These are phyloP conservation scores for Tulasnella sp. DNA, from an alignment of 768 basidiomycete genomes.

Conservation along the genomic window DNA sequence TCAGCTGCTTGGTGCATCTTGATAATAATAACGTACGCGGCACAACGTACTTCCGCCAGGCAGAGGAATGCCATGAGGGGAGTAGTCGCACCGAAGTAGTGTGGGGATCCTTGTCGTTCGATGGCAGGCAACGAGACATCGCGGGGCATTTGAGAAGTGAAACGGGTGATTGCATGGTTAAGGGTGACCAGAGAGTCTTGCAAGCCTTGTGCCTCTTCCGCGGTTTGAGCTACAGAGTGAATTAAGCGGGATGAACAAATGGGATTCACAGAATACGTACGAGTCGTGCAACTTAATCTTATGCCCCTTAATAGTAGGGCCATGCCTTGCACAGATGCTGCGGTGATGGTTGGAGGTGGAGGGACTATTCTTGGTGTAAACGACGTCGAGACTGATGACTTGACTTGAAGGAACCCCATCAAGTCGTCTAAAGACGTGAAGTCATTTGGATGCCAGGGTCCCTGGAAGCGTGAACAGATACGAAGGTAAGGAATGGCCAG, in stretches of 20 bases:
- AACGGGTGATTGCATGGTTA: neutral
- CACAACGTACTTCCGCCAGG: neutral
- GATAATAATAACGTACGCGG: conserved; percentile 9
- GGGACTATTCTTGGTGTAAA: neutral
- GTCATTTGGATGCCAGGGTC: conserved; percentile 1
- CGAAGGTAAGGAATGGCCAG: neutral
- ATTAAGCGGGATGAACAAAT: too few species aligned
- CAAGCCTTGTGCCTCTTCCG: neutral
- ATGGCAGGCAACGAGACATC: neutral
- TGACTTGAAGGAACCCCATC: neutral
- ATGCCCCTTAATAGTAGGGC: neutral
- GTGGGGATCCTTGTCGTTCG: neutral
- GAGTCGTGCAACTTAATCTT: neutral
- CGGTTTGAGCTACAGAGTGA: neutral
- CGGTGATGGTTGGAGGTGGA: neutral
- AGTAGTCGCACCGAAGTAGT: neutral
- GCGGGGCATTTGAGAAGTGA: neutral
- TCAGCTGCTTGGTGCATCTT: conserved; percentile 15
- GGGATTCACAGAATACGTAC: neutral
- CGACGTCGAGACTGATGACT: neutral
- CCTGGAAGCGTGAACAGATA: neutral
- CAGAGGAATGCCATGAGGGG: conserved; percentile 3
- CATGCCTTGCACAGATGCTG: conserved; percentile 1
- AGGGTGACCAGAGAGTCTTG: neutral
- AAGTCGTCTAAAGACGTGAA: conserved; percentile 10